A percentile compares a stretch with the other conserved stretches of the same genome.
Conservation (phyloP, 352 stramenopile genomes). For the Phytophthora tentaculata region DNA sequence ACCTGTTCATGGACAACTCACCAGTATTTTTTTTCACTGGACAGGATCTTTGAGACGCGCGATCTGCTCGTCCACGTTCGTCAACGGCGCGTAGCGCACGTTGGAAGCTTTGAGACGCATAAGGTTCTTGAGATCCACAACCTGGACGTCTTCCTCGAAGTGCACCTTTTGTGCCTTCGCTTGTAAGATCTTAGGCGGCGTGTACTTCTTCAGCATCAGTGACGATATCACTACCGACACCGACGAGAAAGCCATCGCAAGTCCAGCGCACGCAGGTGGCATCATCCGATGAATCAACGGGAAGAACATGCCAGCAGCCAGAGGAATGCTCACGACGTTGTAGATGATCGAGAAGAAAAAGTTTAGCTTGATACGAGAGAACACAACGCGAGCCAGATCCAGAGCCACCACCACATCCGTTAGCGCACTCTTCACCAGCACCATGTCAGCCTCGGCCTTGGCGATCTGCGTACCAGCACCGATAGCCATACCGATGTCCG, state of each 20-base stretch:
- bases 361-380: conserved; percentile 86
- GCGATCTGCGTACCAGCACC: conserved; percentile 92
- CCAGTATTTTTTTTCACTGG: conserved; percentile 13
- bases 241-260: conserved; percentile 90
- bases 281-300: conserved; percentile 85
- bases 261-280: conserved; percentile 82
- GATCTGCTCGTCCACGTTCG: conserved; percentile 58
- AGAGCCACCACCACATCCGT: conserved; percentile 85
- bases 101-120: conserved; percentile 65
- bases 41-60: conserved; percentile 1
- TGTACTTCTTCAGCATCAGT: conserved; percentile 85
- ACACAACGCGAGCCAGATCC: conserved; percentile 82
- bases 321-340: conserved; percentile 84
- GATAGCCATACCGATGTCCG: conserved; percentile 93
- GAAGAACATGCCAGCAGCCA: conserved; percentile 88
- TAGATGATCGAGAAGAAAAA: conserved; percentile 91
- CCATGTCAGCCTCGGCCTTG: conserved; percentile 89
- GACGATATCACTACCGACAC: conserved; percentile 89
- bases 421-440: conserved; percentile 88
- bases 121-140: conserved; percentile 81
- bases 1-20: no score
- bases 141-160: conserved; percentile 70
- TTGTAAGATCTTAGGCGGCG: conserved; percentile 48
- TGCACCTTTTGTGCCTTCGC: conserved; percentile 44
- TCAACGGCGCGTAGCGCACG: conserved; percentile 70